Conservation (phyloP, 1,139 yeast genomes). For the Suhomyces taliae region DNA sequence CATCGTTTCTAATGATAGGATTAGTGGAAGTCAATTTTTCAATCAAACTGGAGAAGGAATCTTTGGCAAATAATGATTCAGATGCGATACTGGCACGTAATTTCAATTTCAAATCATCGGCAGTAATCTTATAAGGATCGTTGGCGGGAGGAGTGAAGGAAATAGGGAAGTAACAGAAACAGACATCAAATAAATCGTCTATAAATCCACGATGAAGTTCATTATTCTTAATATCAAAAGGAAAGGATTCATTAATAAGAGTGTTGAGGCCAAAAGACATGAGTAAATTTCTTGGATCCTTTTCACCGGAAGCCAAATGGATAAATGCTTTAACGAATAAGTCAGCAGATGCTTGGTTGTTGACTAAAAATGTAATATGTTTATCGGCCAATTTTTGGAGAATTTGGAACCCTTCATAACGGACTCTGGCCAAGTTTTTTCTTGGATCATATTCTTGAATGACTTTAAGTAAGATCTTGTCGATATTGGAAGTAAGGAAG, state of each 20-base stretch:
- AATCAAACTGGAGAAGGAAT: slow-evolving; percentile 71
- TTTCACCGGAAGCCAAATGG: slow-evolving; percentile 79
- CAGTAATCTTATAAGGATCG: slow-evolving; percentile 84
- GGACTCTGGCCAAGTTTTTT: slow-evolving; percentile 61
- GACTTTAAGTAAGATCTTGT: slow-evolving; percentile 42
- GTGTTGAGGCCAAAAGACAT: slow-evolving; percentile 63
- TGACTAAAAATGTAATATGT: slow-evolving; percentile 15
- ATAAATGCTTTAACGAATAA: slow-evolving; percentile 57
- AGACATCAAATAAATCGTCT: slow-evolving; percentile 73
- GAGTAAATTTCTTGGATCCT: slow-evolving; percentile 86
- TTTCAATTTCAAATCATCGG: slow-evolving; percentile 63
- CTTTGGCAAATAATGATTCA: slow-evolving; percentile 65
- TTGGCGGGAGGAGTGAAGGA: slow-evolving; percentile 91
- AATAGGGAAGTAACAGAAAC: slow-evolving; percentile 95
- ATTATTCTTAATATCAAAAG: slow-evolving; percentile 34
- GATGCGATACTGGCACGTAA: slow-evolving; percentile 64
- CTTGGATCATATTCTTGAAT: slow-evolving; percentile 56
- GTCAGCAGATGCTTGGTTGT: slow-evolving; percentile 25
- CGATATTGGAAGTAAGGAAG: slow-evolving; percentile 32
- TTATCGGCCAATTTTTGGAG: slow-evolving; percentile 37
- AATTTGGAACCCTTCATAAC: slow-evolving; percentile 60
- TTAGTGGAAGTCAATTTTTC: slow-evolving; percentile 88
- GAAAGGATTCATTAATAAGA: slow-evolving; percentile 46
- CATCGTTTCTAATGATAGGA: slow-evolving; percentile 73
- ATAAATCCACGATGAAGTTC: slow-evolving; percentile 41